Percentiles rank a stretch among this genome's conserved stretches.
These are phyloP conservation scores for Annulohypoxylon maeteangense DNA, from an alignment of 495 filamentous ascomycete genomes.

Conservation along the genomic window DNA sequence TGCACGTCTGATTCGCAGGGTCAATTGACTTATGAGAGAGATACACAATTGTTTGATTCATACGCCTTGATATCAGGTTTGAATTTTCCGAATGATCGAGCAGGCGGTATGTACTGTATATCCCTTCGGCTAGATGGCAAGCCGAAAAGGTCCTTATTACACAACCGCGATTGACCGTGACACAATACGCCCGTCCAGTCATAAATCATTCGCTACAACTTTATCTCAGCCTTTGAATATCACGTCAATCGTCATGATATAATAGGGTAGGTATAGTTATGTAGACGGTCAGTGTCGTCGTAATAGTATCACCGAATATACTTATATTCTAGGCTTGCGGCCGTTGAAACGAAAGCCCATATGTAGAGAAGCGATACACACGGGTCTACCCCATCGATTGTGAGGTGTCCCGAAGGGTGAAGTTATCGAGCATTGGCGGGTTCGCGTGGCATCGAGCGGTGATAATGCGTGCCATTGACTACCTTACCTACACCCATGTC, in stretches of 20 bases:
- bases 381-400: background rate
- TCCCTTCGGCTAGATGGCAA: conserved; percentile 24
- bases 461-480: conserved; percentile 32
- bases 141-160: conserved; percentile 27
- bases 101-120: conserved; percentile 26
- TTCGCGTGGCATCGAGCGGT: conserved; percentile 42
- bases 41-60: conserved; percentile 38
- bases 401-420: conserved; percentile 11
- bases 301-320: conserved; percentile 4
- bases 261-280: background rate
- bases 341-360: background rate
- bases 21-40: conserved; percentile 28
- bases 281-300: conserved; percentile 10
- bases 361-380: conserved; percentile 7
- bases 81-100: conserved; percentile 43
- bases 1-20: conserved; percentile 42
- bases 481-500: conserved; percentile 38
- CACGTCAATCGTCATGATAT: background rate
- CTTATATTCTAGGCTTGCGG: conserved; percentile 1
- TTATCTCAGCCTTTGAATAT: conserved; percentile 17
- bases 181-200: conserved; percentile 20
- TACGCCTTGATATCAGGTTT: conserved; percentile 42
- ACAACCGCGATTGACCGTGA: conserved; percentile 35
- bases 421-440: conserved; percentile 23
- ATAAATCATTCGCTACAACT: conserved; percentile 20